Conservation (phyloP, 2,329 filamentous ascomycete species). For the Mollisiaceae sp. region DNA sequence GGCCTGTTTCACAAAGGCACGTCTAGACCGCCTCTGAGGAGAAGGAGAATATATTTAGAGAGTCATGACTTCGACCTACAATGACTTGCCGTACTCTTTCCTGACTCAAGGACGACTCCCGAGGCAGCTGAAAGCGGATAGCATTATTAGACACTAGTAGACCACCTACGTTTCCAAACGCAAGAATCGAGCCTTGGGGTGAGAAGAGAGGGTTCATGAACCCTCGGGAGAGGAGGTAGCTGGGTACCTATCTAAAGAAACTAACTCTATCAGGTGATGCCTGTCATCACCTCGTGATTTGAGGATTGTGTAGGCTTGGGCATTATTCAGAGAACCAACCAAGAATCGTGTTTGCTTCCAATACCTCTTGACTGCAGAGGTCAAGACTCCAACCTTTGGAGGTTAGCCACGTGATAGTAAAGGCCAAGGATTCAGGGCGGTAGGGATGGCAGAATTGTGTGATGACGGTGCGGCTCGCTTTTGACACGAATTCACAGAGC, state of each 20-base stretch:
- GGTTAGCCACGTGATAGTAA: no score
- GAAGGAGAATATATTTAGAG: background rate
- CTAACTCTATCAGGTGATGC: background rate
- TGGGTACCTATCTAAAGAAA: no score
- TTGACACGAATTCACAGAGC: slow-evolving; percentile 8
- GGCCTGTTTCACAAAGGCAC: background rate
- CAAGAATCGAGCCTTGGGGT: no score
- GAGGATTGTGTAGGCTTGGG: no score
- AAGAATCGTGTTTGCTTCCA: no score
- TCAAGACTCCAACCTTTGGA: no score
- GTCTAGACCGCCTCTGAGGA: background rate
- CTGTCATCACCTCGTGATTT: background rate
- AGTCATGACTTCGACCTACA: background rate
- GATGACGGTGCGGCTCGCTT: background rate
- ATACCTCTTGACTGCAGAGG: no score
- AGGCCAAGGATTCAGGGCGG: background rate
- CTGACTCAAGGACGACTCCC: background rate
- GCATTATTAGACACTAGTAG: no score
- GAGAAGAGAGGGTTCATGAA: background rate
- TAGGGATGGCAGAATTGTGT: background rate
- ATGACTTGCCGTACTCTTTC: background rate
- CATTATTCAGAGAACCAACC: background rate
- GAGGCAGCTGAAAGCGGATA: no score
- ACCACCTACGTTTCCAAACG: no score
- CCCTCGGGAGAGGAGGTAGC: no score